Evolutionary conservation across 2,329 filamentous ascomycete species (phyloP).

Genomic region (Chalara sp.): DNA sequence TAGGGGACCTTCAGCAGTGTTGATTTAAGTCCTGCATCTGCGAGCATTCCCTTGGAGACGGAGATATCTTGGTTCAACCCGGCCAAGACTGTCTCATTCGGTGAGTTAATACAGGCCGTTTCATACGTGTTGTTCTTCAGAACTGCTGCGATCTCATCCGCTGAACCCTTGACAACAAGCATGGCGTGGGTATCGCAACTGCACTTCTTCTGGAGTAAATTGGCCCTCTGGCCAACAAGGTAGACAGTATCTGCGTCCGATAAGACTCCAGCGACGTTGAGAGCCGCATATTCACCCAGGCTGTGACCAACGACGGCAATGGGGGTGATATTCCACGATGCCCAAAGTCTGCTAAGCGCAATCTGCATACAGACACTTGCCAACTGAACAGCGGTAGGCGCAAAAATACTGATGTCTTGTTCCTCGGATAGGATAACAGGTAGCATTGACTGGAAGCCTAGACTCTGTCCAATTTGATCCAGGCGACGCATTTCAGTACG

Average conservation of each 20-base stretch:
- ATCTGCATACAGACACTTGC: not conserved
- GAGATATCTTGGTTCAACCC: conserved; percentile 26
- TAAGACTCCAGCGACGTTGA: not conserved
- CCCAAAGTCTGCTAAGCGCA: not conserved
- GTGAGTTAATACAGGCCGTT: conserved; percentile 67
- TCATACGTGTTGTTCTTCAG: conserved; percentile 12
- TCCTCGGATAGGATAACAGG: conserved; percentile 4
- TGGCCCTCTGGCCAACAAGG: not conserved
- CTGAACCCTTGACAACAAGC: not conserved
- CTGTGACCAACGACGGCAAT: not conserved
- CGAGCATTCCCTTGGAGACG: conserved; percentile 37
- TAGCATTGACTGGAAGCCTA: conserved; percentile 6
- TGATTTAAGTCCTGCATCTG: conserved; percentile 36
- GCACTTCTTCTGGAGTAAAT: not conserved
- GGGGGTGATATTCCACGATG: not conserved
- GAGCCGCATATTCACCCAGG: not conserved
- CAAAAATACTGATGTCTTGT: not conserved
- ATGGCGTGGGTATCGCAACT: not conserved
- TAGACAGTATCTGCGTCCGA: not conserved
- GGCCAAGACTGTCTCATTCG: conserved; percentile 61
- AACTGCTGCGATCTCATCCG: not conserved
- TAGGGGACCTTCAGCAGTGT: conserved; percentile 56
- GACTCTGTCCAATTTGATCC: conserved; percentile 4
- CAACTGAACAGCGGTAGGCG: not conserved
- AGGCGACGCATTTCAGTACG: conserved; percentile 3